phyloP scores from a whole-genome alignment of 208 protist species.

The Crithidia bombi region DNA sequence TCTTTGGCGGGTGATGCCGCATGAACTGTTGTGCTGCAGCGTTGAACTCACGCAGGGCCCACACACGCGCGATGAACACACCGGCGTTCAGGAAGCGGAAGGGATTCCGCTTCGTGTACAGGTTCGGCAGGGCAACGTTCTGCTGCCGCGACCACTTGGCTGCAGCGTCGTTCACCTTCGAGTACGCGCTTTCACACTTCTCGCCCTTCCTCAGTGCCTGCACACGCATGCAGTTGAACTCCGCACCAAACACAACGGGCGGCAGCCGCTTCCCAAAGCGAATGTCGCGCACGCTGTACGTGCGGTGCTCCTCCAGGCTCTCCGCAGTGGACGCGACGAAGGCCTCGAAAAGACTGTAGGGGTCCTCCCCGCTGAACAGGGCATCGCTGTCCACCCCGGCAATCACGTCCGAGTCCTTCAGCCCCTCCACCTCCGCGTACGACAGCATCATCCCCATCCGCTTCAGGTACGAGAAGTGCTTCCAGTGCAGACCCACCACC shows the following conservation, averaged over 20 bases:
- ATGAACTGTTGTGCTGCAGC: not conserved
- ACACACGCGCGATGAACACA: not conserved
- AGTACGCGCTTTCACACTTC: not conserved
- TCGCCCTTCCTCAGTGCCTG: not conserved
- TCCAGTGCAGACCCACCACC: not conserved
- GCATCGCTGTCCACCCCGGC: not conserved
- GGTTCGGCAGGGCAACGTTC: not conserved
- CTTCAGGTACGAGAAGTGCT: not conserved
- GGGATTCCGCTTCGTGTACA: not conserved
- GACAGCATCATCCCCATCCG: too few species aligned
- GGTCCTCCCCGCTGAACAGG: not conserved
- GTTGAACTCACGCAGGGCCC: not conserved
- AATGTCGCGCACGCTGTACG: too few species aligned
- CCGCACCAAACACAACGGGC: too few species aligned
- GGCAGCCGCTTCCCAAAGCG: too few species aligned
- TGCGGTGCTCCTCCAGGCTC: too few species aligned
- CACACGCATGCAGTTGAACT: not conserved
- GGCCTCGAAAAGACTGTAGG: too few species aligned
- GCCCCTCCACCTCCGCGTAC: not conserved
- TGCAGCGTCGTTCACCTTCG: not conserved
- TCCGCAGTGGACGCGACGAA: too few species aligned
- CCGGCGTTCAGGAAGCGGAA: not conserved
- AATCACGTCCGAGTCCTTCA: conserved; percentile 1
- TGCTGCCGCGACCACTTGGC: not conserved
- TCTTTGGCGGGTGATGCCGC: not conserved